These are phyloP conservation scores for Speleostelium caveatum DNA, from an alignment of 78 protist species.

Conservation along the genomic window DNA sequence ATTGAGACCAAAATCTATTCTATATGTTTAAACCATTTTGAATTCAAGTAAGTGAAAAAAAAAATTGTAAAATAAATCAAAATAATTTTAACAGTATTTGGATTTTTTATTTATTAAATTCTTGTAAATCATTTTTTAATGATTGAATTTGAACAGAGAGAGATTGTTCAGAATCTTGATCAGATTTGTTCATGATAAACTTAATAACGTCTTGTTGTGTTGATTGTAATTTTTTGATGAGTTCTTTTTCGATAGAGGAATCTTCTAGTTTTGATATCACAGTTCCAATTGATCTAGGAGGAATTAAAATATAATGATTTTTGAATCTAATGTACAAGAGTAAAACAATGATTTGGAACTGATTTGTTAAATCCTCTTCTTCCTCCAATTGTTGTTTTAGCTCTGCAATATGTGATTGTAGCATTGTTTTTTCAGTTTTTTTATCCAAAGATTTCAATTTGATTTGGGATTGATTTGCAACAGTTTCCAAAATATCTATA, in stretches of 20 bases:
- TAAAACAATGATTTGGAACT: slow-evolving; percentile 57
- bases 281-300: slow-evolving; percentile 60
- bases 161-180: not conserved
- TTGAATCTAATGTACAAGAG: slow-evolving; percentile 29
- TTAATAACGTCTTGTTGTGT: slow-evolving; percentile 36
- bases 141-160: too few species aligned
- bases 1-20: too few species aligned
- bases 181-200: slow-evolving; percentile 30
- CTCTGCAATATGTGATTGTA: slow-evolving; percentile 17
- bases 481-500: slow-evolving; percentile 41
- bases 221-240: not conserved
- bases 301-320: slow-evolving; percentile 9
- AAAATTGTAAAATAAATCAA: too few species aligned
- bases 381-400: slow-evolving; percentile 22
- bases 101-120: too few species aligned
- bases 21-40: too few species aligned
- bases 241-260: not conserved
- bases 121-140: too few species aligned
- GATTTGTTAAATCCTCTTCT: slow-evolving; percentile 39
- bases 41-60: too few species aligned
- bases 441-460: slow-evolving; percentile 73
- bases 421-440: slow-evolving; percentile 48
- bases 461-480: slow-evolving; percentile 42
- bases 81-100: too few species aligned
- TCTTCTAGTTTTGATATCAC: not conserved